phyloP scores from a whole-genome alignment of 495 filamentous ascomycete genomes.

The Neurospora sp. region DNA sequence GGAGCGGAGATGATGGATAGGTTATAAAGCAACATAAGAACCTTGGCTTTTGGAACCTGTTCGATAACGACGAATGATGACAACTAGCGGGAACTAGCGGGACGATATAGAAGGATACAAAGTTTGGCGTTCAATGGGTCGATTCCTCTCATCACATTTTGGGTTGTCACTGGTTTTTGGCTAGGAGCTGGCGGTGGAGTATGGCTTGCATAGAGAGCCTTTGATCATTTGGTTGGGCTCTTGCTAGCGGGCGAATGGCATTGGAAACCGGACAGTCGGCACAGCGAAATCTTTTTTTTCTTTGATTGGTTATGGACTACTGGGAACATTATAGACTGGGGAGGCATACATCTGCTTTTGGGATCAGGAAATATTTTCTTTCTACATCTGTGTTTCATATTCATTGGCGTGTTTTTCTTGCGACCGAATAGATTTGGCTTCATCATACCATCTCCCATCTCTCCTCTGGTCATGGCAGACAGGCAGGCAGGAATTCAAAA shows the following conservation, averaged over 20 bases:
- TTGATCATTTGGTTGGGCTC: slow-evolving; percentile 1
- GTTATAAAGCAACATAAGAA: slow-evolving; percentile 11
- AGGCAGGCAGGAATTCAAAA: background rate
- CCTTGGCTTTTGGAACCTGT: background rate
- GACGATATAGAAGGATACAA: slow-evolving; percentile 13
- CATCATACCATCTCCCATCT: background rate
- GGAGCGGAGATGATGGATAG: slow-evolving; percentile 34
- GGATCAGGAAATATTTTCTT: background rate
- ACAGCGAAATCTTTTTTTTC: slow-evolving; percentile 1
- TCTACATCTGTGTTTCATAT: background rate
- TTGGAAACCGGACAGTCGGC: slow-evolving; percentile 3
- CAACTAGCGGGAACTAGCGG: background rate
- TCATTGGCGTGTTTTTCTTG: background rate
- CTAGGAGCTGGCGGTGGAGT: background rate
- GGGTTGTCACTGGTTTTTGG: background rate
- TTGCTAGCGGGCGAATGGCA: background rate
- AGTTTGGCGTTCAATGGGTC: background rate
- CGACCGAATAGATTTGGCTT: background rate
- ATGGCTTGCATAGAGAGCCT: background rate
- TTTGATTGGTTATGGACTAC: slow-evolving; percentile 1
- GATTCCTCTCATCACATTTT: background rate
- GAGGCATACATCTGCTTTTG: background rate
- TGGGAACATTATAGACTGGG: background rate
- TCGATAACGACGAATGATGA: background rate
- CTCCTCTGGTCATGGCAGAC: background rate